Evolutionary conservation across 306 rosid genomes (phyloP).

Genomic region (Datisca glomerata): DNA sequence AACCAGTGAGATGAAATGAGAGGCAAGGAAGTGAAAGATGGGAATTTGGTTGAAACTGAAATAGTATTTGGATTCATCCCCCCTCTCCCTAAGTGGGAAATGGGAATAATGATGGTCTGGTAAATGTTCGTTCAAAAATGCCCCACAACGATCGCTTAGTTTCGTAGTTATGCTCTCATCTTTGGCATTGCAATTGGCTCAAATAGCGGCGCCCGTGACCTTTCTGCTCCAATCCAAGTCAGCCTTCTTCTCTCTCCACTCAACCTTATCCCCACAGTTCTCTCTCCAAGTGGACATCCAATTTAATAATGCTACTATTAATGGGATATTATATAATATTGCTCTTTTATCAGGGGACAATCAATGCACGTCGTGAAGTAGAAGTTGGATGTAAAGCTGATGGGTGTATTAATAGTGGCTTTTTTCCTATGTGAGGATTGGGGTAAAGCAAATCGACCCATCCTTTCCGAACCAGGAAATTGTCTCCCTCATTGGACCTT

Average conservation of each 20-base stretch:
- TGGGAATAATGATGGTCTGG: neutral
- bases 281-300: conserved; percentile 26
- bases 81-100: neutral
- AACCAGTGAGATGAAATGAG: no score
- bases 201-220: conserved; percentile 27
- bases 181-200: conserved; percentile 15
- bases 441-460: conserved; percentile 17
- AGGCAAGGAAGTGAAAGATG: no score
- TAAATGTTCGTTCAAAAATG: no score
- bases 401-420: neutral
- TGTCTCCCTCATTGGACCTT: conserved; percentile 7
- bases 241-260: conserved; percentile 26
- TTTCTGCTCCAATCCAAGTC: conserved; percentile 12
- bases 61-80: conserved; percentile 9
- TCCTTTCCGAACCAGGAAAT: conserved; percentile 47
- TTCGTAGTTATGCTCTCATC: neutral
- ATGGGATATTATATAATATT: neutral
- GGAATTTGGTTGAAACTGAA: no score
- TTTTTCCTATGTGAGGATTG: conserved; percentile 17
- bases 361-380: conserved; percentile 10
- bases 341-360: neutral
- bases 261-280: no score
- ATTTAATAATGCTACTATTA: neutral
- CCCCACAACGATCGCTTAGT: conserved; percentile 7
- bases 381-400: conserved; percentile 2